Percentiles rank a stretch among this genome's conserved stretches.
phyloP scores from a whole-genome alignment of 345 rosid species.

The Rubroshorea leprosula region DNA sequence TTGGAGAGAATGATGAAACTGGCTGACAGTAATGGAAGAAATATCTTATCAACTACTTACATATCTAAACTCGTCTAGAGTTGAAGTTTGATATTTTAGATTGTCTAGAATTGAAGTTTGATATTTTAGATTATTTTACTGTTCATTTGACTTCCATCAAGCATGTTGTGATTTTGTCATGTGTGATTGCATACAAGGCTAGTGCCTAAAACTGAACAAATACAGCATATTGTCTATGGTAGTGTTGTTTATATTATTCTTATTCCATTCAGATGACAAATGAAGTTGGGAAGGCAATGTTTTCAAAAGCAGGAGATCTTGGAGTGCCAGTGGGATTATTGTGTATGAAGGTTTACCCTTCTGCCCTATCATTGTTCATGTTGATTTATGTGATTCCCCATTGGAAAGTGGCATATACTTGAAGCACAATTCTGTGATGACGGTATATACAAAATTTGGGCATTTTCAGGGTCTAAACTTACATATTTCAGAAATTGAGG shows the following conservation, averaged over 20 bases:
- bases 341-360: conserved; percentile 74
- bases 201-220: neutral
- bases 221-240: too few species aligned
- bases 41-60: too few species aligned
- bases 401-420: neutral
- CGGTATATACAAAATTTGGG: conserved; percentile 1
- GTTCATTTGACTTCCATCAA: too few species aligned
- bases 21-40: too few species aligned
- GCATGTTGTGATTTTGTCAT: too few species aligned
- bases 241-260: neutral
- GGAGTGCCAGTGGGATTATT: conserved; percentile 87
- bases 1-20: too few species aligned
- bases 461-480: conserved; percentile 68
- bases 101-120: too few species aligned
- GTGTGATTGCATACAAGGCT: neutral
- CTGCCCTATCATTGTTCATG: neutral
- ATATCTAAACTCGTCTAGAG: too few species aligned
- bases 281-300: conserved; percentile 78
- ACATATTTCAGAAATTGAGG: conserved; percentile 73
- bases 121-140: too few species aligned
- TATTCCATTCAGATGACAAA: conserved; percentile 66
- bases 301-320: conserved; percentile 84
- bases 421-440: neutral
- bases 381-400: neutral
- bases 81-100: too few species aligned